Conservation (phyloP, 2,329 filamentous ascomycete genomes). For the Diplodia seriata region DNA sequence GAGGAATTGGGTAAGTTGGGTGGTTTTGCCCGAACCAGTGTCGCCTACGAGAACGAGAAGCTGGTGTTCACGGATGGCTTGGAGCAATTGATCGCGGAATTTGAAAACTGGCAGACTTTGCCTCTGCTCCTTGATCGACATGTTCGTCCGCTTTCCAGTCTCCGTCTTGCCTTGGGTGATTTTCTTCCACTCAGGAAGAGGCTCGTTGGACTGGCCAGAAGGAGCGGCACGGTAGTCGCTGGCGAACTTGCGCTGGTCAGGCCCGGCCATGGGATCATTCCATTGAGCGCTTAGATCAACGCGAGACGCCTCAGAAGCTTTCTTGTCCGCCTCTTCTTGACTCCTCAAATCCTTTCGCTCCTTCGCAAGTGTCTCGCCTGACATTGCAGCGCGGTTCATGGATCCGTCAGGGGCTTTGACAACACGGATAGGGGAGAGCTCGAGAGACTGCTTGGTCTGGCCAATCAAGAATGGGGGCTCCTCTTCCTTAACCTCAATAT, state of each 20-base stretch:
- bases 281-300: constrained; percentile 89
- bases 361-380: constrained; percentile 84
- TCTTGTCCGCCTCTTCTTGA: constrained; percentile 81
- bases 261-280: constrained; percentile 94
- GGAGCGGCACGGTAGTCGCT: constrained; percentile 75
- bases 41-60: constrained; percentile 96
- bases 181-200: constrained; percentile 91
- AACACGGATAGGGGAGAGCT: constrained; percentile 92
- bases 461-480: constrained; percentile 95
- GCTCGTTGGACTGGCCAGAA: constrained; percentile 65
- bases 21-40: constrained; percentile 96
- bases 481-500: constrained; percentile 95
- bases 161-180: constrained; percentile 80
- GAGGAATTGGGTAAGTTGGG: constrained; percentile 92
- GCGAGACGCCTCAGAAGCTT: constrained; percentile 75
- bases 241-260: constrained; percentile 86
- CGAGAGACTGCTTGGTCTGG: constrained; percentile 94
- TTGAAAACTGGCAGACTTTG: constrained; percentile 88
- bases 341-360: constrained; percentile 88
- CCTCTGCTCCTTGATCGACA: constrained; percentile 95
- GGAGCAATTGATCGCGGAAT: constrained; percentile 85
- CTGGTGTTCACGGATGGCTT: constrained; percentile 87
- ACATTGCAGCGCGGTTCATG: constrained; percentile 94
- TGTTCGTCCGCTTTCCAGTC: constrained; percentile 82
- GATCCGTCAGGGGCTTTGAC: constrained; percentile 99